These are phyloP conservation scores for Halophytophthora batemanensis DNA, from an alignment of 352 stramenopile species.

Conservation along the genomic window DNA sequence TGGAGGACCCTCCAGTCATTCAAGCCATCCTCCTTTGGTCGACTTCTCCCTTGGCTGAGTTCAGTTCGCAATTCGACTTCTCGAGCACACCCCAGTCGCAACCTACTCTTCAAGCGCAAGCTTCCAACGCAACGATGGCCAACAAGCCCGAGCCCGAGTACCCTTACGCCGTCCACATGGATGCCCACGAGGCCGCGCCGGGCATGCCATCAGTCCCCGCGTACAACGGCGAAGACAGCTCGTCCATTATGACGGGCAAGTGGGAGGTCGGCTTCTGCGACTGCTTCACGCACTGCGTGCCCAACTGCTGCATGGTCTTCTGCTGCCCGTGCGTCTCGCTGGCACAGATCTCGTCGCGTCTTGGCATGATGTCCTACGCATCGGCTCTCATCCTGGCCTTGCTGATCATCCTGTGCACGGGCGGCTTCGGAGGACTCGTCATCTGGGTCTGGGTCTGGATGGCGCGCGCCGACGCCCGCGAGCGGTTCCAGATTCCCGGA, in stretches of 20 bases:
- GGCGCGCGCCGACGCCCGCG: constrained; percentile 24
- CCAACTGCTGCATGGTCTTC: constrained; percentile 27
- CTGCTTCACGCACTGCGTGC: constrained; percentile 25
- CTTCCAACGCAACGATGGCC: too few relatives aligned
- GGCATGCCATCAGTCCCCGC: too few relatives aligned
- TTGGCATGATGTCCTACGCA: constrained; percentile 27
- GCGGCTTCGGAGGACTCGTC: constrained; percentile 3
- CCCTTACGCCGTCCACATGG: too few relatives aligned
- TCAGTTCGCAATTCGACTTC: too few relatives aligned
- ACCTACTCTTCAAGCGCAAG: too few relatives aligned
- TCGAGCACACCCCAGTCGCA: too few relatives aligned
- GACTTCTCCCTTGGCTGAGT: too few relatives aligned
- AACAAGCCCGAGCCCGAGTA: too few relatives aligned
- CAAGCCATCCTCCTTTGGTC: too few relatives aligned
- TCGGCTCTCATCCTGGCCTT: constrained; percentile 14
- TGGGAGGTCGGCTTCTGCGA: constrained; percentile 20
- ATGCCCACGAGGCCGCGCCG: too few relatives aligned
- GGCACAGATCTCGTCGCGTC: constrained; percentile 31
- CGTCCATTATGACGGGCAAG: constrained; percentile 2
- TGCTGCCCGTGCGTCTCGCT: constrained; percentile 31
- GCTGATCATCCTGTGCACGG: constrained; percentile 7
- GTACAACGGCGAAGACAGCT: too few relatives aligned
- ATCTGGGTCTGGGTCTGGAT: constrained; percentile 24
- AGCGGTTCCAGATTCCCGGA: constrained; percentile 37
- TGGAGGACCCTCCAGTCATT: too few relatives aligned